Evolutionary conservation across 2,329 filamentous ascomycete genomes (phyloP), one percentile per base, ranked within the genome.

Genomic region (Gyromitra esculenta): DNA sequence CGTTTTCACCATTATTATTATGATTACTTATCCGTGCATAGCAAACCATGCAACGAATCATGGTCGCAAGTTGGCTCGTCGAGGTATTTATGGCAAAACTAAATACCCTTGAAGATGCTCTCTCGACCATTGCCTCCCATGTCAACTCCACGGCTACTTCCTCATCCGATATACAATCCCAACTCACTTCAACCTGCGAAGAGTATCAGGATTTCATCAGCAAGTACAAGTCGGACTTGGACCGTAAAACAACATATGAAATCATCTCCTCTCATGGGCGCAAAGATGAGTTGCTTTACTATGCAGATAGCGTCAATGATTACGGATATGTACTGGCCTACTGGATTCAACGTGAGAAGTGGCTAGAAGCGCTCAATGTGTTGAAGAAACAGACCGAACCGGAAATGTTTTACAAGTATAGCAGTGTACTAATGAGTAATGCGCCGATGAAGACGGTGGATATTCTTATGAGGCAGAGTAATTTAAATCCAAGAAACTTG

Each of bases 31-130:
- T 35, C 39, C 18, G 18, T 59, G n/a, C n/a, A 45, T 52, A 78
- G 0, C 90, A 91, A 0, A 86, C 91, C 39, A 99, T 99, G 94
- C 96, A 99, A 84, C 88, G 95, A 75, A 91, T 92, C 79, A 97
- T 99, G 93, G 90, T 98, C 79, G 92, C 95, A 1, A 94, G 91
- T 79, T 99, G 96, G 96, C 88, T 99, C 56, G 87, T 97, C 8
- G 96, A 99, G 83, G 88, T 98, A 1, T 99, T 95, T 84, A 99
- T 99, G 94, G 92, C 94, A 4, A 97, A 97, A 84, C 87, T 99
- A 54, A 97, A 99, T 82, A 91, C 92, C 1, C 87, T 99, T 2
- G 96, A 99, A 82, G 96, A 99, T 83, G 94, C 92, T 1, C 95
- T 98, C 79, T 91, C 94, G 50, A 96, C 94, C 0, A 93, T 91